These are phyloP conservation scores for Leccinum incarnatum DNA, from an alignment of 768 basidiomycete genomes.

Conservation along the genomic window DNA sequence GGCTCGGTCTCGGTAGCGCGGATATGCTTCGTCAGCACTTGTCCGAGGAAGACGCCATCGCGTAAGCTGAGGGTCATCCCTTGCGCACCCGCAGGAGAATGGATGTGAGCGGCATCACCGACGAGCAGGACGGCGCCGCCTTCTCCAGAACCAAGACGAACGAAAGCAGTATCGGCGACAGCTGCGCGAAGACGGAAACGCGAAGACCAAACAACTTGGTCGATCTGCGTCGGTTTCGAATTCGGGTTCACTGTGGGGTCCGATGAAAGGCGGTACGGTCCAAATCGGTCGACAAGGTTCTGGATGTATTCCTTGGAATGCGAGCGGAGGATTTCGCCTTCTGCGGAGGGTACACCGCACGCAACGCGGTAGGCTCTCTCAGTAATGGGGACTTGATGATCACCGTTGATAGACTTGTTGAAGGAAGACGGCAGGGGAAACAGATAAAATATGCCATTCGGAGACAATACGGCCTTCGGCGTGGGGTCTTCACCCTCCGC, in stretches of 20 bases:
- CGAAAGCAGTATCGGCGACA: constrained; percentile 39
- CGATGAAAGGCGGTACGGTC: too few relatives aligned
- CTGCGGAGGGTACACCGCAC: constrained; percentile 35
- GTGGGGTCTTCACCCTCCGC: neutral
- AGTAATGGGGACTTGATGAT: constrained; percentile 4
- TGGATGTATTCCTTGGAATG: too few relatives aligned
- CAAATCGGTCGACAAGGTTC: too few relatives aligned
- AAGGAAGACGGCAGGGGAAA: constrained; percentile 2
- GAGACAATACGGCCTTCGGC: constrained; percentile 24
- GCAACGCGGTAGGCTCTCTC: constrained; percentile 38
- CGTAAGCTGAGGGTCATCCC: too few relatives aligned
- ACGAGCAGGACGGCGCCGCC: constrained; percentile 30
- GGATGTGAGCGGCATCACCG: constrained; percentile 17
- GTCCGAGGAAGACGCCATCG: constrained; percentile 36
- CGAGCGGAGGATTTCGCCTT: constrained; percentile 32
- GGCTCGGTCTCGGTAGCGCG: constrained; percentile 9
- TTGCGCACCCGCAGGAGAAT: too few relatives aligned
- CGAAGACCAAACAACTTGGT: too few relatives aligned
- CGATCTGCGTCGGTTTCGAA: too few relatives aligned
- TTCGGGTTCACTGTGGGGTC: too few relatives aligned
- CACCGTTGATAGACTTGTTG: neutral
- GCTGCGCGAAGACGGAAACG: constrained; percentile 42
- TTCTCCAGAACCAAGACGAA: constrained; percentile 23
- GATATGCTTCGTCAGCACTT: constrained; percentile 38
- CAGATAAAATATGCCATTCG: constrained; percentile 34